These are phyloP conservation scores for Pinus tabuliformis DNA, from an alignment of 75 land plant species.

Conservation along the genomic window DNA sequence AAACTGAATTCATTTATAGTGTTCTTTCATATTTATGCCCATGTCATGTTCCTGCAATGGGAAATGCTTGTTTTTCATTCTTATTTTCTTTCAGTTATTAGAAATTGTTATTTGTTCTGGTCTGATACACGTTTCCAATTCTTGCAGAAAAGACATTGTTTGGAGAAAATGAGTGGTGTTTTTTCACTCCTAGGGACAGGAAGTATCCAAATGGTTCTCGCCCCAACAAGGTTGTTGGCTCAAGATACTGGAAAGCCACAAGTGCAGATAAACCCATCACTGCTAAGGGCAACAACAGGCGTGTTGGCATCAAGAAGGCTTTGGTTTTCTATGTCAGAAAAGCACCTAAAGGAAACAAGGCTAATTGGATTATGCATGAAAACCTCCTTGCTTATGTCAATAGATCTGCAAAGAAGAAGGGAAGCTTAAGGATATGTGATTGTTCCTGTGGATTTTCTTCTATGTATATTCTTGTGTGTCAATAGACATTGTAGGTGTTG, in stretches of 20 bases:
- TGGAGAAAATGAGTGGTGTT: conserved; percentile 20
- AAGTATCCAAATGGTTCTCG: conserved; percentile 22
- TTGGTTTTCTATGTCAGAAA: conserved; percentile 13
- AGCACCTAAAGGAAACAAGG: conserved; percentile 23
- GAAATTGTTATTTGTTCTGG: background rate
- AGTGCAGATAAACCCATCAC: conserved; percentile 14
- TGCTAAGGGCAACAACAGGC: background rate
- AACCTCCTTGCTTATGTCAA: conserved; percentile 9
- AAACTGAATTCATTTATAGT: too few species aligned
- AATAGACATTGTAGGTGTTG: background rate
- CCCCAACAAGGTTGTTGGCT: conserved; percentile 11
- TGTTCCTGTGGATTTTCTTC: background rate
- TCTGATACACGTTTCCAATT: background rate
- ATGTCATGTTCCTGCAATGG: too few species aligned
- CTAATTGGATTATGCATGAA: conserved; percentile 21
- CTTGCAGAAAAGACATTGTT: conserved; percentile 6
- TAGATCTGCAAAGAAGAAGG: conserved; percentile 12
- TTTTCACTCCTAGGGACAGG: conserved; percentile 9
- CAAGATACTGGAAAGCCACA: conserved; percentile 25
- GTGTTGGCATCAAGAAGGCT: conserved; percentile 19
- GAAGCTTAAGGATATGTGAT: conserved; percentile 1
- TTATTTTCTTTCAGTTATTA: too few species aligned
- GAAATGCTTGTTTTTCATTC: too few species aligned
- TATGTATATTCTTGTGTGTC: background rate
- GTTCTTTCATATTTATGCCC: too few species aligned